Base-by-base conservation (phyloP, 2,329 filamentous ascomycete genomes). In the Paecilomyces sp. region DNA sequence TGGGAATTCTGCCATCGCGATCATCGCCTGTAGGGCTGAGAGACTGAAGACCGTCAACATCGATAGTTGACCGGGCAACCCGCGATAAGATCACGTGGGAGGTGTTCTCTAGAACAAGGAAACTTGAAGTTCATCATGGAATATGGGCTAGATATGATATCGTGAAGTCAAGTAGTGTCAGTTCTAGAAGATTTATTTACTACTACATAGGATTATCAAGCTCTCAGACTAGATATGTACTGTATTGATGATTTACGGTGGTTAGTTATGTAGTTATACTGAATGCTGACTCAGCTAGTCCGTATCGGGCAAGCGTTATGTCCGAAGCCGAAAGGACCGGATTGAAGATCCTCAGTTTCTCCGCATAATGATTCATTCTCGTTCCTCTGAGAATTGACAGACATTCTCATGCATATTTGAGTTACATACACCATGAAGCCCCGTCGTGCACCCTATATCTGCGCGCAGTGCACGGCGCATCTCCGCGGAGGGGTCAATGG, bases 401-500 rank as follows among this genome's bases (percentile, higher is more conserved):
- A 18, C 15, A 7, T 18, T 8, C n/a, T 47, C 41, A 9, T 47
- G 9, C 41, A 18, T 1, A 18, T n/a, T 18, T 9, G n/a, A 7
- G 15, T 18, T 47, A 4, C 7, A 9, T 9, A 47, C n/a, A 9
- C n/a, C 7, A 47, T 47, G 41, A 18, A 47, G 15, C 15, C 9
- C 41, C 41, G 41, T 47, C 66, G 66, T 12, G 58, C 65, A 11
- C 64, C 64, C 2, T 69, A 70, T 61, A 56, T 70, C 54, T 72
- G 72, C 60, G 67, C 65, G 3, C 64, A 67, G 61, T 74, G 72
- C 63, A 72, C 70, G 6, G 63, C 57, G 47, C 66, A 47, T 22
- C 41, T 47, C 41, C 41, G 41, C 22, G 41, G 41, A 47, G 41
- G 41, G n/a, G 41, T 18, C 41, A 47, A 47, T 47, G 41, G 41